Evolutionary conservation across 257 asterid genomes (phyloP), one percentile per base, ranked within the genome.

Genomic region (Cruciata laevipes): DNA sequence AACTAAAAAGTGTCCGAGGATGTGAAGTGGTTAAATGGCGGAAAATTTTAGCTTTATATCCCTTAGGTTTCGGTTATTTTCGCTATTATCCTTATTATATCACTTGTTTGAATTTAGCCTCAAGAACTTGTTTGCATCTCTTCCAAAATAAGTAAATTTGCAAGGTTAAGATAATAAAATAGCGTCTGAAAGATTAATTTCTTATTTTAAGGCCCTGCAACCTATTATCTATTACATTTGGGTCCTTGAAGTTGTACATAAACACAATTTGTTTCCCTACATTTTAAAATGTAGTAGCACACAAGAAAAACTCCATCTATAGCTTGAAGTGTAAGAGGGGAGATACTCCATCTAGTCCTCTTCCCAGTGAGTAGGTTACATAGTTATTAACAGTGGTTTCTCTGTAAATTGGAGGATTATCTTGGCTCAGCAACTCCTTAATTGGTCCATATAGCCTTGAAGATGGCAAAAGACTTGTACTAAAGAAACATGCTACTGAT

Each of bases 401-500:
- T 62, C 35, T 71, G 67, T 76, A 76, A 56, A 67, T 76, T 9
- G 68, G 77, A 25, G 80, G 77, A 71, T 76, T 72, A 0, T 76
- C 77, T 14, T 61, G 71, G 0, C 74, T 67, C 40, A 72, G 16
- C 32, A 76, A 12, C 71, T 76, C 69, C 64, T 56, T 57, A 1
- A 71, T 76, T 1, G 77, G 80, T 18, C 77, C 80, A 68, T 71
- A 76, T 23, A 63, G 20, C 53, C 55, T 76, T 18, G 69, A 21
- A 18, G 65, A 66, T 33, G 77, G 71, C 8, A 63, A 11, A 66
- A 72, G 42, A 33, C 69, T 63, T 33, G 80, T 71, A 40, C 58
- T 71, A 40, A 72, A 72, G 74, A 72, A 76, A 65, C 74, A 71
- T n/a, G 77, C 80, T 44, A 68, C 58, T 0, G 80, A 71, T 63